These are phyloP conservation scores for Russula sp. DNA, from an alignment of 768 basidiomycete genomes.

Conservation along the genomic window DNA sequence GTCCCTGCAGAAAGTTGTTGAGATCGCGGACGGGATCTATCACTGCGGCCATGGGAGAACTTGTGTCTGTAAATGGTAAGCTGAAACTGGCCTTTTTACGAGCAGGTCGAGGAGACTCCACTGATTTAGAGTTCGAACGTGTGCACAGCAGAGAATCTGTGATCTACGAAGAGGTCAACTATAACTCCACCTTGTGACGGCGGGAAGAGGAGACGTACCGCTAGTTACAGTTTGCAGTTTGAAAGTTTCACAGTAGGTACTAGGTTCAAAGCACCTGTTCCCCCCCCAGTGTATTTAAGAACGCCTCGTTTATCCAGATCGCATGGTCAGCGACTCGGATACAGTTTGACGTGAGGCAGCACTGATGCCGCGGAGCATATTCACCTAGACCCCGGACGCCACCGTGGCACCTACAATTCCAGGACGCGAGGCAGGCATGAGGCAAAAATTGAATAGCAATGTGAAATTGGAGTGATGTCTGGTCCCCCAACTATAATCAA, in stretches of 20 bases:
- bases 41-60: background rate
- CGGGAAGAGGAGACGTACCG: background rate
- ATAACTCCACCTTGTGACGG: background rate
- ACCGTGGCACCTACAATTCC: background rate
- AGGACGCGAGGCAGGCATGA: background rate
- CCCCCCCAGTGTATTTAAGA: background rate
- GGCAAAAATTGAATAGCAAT: background rate
- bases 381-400: background rate
- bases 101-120: background rate
- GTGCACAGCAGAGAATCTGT: background rate
- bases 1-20: conserved; percentile 19
- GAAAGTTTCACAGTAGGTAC: background rate
- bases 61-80: background rate
- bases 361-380: background rate
- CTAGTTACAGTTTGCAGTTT: background rate
- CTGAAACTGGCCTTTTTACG: background rate
- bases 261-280: background rate
- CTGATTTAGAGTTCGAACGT: background rate
- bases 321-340: no score
- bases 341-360: no score
- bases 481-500: background rate
- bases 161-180: background rate
- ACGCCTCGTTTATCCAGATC: no score
- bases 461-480: background rate
- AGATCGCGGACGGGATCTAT: conserved; percentile 21